Percentiles rank a stretch among this genome's conserved stretches.
Conservation (phyloP, 2,329 filamentous ascomycete genomes). For the Thielaviopsis ethacetica region DNA sequence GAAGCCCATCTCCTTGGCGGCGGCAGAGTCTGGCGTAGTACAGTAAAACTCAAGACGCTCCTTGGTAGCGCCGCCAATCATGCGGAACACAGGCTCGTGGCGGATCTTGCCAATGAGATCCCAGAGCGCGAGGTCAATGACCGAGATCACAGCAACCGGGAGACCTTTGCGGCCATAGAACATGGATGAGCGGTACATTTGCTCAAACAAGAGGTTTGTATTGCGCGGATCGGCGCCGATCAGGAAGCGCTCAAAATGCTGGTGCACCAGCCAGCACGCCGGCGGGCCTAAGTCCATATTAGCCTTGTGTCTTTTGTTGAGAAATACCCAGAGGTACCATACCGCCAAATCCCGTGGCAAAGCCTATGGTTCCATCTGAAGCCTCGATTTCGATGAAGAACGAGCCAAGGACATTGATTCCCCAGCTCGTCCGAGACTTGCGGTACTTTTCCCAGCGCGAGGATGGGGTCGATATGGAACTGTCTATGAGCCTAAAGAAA, state of each 20-base stretch:
- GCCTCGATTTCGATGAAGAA: constrained; percentile 85
- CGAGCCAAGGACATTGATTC: constrained; percentile 86
- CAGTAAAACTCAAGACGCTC: constrained; percentile 83
- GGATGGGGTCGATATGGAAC: constrained; percentile 83
- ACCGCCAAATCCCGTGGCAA: constrained; percentile 85
- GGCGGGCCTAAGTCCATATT: constrained; percentile 44
- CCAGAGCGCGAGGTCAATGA: constrained; percentile 87
- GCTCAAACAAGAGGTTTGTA: constrained; percentile 83
- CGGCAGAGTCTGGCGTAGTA: constrained; percentile 69
- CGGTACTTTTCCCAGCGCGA: constrained; percentile 80
- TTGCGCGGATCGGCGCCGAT: constrained; percentile 79
- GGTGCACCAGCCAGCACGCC: constrained; percentile 82
- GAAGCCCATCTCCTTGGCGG: constrained; percentile 76
- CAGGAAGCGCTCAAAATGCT: constrained; percentile 87
- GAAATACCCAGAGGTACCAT: constrained; percentile 13
- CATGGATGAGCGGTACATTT: constrained; percentile 93
- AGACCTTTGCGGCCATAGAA: constrained; percentile 93
- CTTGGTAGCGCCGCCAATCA: constrained; percentile 81
- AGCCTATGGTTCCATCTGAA: constrained; percentile 79
- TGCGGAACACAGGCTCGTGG: constrained; percentile 83
- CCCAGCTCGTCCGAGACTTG: constrained; percentile 77
- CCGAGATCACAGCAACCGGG: constrained; percentile 78
- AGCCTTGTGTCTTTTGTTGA: neutral
- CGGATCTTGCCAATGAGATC: constrained; percentile 82
- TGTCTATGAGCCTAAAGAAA: constrained; percentile 65